Evolutionary conservation across 208 protist genomes (phyloP).

Genomic region (Crithidia expoeki): DNA sequence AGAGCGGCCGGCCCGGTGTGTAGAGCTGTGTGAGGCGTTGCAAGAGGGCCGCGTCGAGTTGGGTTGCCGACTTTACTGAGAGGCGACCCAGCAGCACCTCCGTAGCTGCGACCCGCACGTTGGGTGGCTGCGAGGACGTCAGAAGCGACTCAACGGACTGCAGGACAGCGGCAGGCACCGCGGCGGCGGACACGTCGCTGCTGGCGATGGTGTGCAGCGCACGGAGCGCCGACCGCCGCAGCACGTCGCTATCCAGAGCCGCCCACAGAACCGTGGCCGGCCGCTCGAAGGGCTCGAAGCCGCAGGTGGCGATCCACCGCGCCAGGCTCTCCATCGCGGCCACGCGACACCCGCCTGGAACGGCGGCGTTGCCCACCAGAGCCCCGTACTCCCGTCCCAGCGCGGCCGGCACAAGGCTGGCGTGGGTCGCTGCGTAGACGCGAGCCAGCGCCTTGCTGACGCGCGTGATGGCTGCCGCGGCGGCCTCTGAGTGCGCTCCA

Average conservation of each 20-base stretch:
- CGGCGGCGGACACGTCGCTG: slow-evolving; percentile 18
- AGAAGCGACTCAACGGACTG: slow-evolving; percentile 27
- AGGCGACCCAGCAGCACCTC: slow-evolving; percentile 27
- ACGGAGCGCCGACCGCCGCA: slow-evolving; percentile 20
- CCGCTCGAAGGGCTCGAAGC: slow-evolving; percentile 7
- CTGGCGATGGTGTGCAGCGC: slow-evolving; percentile 22
- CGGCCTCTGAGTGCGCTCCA: slow-evolving; percentile 6
- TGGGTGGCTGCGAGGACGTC: slow-evolving; percentile 18
- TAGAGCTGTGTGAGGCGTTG: slow-evolving; percentile 22
- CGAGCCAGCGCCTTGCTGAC: slow-evolving; percentile 21
- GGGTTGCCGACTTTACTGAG: background rate
- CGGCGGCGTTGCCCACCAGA: slow-evolving; percentile 9
- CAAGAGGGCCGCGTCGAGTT: slow-evolving; percentile 6
- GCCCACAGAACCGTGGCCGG: slow-evolving; percentile 12
- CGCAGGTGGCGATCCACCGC: slow-evolving; percentile 26
- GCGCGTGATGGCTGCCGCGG: slow-evolving; percentile 17
- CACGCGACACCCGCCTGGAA: slow-evolving; percentile 21
- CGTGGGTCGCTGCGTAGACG: slow-evolving; percentile 24
- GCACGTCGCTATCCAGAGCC: slow-evolving; percentile 14
- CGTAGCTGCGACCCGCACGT: slow-evolving; percentile 22
- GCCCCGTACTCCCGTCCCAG: slow-evolving; percentile 20
- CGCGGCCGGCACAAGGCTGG: slow-evolving; percentile 8
- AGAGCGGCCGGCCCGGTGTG: slow-evolving; percentile 21
- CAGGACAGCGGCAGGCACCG: slow-evolving; percentile 30
- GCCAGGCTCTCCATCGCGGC: slow-evolving; percentile 31